Evolutionary conservation across 1,139 yeast species (phyloP).

Genomic region (Geotrichum fermentans): DNA sequence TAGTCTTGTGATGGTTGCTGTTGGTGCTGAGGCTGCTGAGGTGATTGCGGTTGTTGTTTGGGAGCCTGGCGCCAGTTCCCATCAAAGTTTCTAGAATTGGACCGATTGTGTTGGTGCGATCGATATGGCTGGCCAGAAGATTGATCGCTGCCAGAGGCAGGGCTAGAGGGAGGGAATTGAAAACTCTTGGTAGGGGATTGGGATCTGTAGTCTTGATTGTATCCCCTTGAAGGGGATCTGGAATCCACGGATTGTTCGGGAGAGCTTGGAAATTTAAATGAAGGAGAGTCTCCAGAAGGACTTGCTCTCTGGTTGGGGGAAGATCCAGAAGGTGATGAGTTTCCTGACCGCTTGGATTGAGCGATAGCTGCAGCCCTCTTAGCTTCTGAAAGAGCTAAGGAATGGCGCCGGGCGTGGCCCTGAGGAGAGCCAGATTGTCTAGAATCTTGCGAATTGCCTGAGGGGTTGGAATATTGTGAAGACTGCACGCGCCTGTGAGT

Average conservation of each 20-base stretch:
- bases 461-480: slow-evolving; percentile 21
- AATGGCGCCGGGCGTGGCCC: slow-evolving; percentile 89
- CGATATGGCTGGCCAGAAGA: neutral
- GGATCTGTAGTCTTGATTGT: slow-evolving; percentile 22
- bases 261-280: slow-evolving; percentile 53
- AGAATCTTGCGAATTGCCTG: slow-evolving; percentile 27
- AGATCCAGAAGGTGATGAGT: slow-evolving; percentile 21
- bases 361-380: slow-evolving; percentile 92
- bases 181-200: slow-evolving; percentile 40
- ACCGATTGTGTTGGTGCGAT: slow-evolving; percentile 39
- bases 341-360: slow-evolving; percentile 49
- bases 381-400: slow-evolving; percentile 91
- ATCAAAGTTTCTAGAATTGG: slow-evolving; percentile 52
- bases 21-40: slow-evolving; percentile 22
- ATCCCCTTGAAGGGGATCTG: slow-evolving; percentile 24
- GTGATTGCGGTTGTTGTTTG: slow-evolving; percentile 28
- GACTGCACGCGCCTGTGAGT: slow-evolving; percentile 35
- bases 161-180: slow-evolving; percentile 43
- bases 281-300: slow-evolving; percentile 19
- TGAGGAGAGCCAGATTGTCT: slow-evolving; percentile 22
- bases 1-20: slow-evolving; percentile 25
- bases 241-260: slow-evolving; percentile 33
- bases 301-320: slow-evolving; percentile 7
- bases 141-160: slow-evolving; percentile 4
- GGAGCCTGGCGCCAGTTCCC: slow-evolving; percentile 36